Base-by-base conservation (phyloP, 2,329 filamentous ascomycete species). In the Hymenoscyphus linearis region DNA sequence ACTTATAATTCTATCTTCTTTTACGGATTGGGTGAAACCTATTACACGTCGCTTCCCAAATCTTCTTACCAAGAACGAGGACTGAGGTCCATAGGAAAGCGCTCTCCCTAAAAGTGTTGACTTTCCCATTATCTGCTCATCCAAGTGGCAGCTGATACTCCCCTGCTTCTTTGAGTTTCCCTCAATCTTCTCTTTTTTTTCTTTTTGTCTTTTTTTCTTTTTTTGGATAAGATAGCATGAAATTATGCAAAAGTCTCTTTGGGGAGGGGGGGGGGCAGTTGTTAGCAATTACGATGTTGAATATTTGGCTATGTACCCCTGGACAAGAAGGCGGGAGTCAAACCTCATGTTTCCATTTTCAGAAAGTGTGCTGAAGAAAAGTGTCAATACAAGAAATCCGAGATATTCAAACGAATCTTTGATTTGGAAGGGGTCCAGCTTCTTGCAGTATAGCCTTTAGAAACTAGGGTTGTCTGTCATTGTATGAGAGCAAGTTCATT, bases 331-430 rank as follows among this genome's bases (percentile, higher is more conserved):
- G 52, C 22, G 26, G 26, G 13, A 55, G 34, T 31, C 40, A 40
- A 14, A 52, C 56, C 22, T 58, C 52, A 16, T 58, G 3, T 52
- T 47, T 37, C 40, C 37, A 50, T n/a, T 58, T 47, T 35, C 52
- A 37, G 22, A 62, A 16, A 52, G 57, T 9, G 22, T 47, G n/a
- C 58, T 52, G 40, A 62, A 60, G 31, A 57, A 62, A 47, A 62
- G 60, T 50, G 60, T 58, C 5, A 62, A 31, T 22, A 62, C 35
- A 12, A 62, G 53, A 10, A 62, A 60, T 16, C 58, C 60, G 34
- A 62, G 60, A 40, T n/a, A 40, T 16, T 34, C 36, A 18, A 61
- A 47, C 18, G 55, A 34, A 34, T 14, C 27, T 57, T 31, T 57
- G 34, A 25, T 18, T 1, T 26, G 56, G 26, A 58, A 47, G 2